phyloP scores from a whole-genome alignment of 2,329 filamentous ascomycete species.

The Lachnellula cervina region DNA sequence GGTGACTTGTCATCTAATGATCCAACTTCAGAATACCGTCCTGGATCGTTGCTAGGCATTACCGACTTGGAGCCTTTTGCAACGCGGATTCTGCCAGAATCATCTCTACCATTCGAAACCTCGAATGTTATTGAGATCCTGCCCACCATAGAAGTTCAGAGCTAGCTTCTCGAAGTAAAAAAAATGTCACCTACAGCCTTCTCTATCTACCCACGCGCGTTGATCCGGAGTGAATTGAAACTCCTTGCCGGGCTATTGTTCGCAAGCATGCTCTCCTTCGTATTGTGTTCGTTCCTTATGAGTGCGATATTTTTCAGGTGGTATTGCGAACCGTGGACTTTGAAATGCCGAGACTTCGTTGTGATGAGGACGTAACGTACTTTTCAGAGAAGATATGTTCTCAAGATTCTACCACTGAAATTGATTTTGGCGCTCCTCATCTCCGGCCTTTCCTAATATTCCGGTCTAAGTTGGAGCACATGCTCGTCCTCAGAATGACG shows the following conservation, averaged over 20 bases:
- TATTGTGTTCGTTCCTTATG: slow-evolving; percentile 5
- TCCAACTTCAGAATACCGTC: background rate
- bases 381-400: background rate
- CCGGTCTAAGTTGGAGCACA: background rate
- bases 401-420: background rate
- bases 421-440: background rate
- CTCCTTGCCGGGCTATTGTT: background rate
- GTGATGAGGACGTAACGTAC: background rate
- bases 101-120: background rate
- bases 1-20: background rate
- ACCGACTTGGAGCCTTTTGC: background rate
- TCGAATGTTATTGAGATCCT: slow-evolving; percentile 4
- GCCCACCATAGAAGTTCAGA: slow-evolving; percentile 2
- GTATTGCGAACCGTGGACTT: slow-evolving; percentile 31
- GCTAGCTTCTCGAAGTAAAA: background rate
- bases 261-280: slow-evolving; percentile 5
- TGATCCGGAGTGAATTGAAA: background rate
- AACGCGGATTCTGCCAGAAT: background rate
- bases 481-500: background rate
- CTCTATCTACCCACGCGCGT: slow-evolving; percentile 2
- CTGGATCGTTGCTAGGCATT: background rate
- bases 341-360: background rate
- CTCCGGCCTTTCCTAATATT: background rate
- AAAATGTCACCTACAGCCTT: background rate
- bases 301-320: slow-evolving; percentile 17